A percentile compares a stretch with the other conserved stretches of the same genome.
phyloP scores from a whole-genome alignment of 257 asterid genomes.

The Agastache rugosa region DNA sequence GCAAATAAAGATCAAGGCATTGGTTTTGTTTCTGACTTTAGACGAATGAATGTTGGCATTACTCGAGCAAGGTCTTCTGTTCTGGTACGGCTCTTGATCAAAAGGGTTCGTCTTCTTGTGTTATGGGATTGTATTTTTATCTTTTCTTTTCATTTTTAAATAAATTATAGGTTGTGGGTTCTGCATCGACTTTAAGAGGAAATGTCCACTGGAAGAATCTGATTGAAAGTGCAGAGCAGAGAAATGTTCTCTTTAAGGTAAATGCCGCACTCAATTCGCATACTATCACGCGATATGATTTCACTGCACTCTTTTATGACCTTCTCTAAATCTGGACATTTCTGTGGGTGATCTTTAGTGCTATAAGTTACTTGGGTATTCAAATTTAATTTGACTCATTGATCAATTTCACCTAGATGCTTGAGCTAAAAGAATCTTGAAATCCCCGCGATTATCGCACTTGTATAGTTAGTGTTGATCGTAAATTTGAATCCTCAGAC shows the following conservation, averaged over 20 bases:
- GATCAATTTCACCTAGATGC: conserved; percentile 1
- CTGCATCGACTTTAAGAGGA: conserved; percentile 83
- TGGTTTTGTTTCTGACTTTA: conserved; percentile 88
- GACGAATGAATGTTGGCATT: conserved; percentile 98
- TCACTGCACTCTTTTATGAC: background rate
- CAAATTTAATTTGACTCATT: background rate
- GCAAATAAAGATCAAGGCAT: conserved; percentile 72
- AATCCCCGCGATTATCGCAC: background rate
- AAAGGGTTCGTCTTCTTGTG: background rate
- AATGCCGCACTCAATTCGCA: conserved; percentile 4
- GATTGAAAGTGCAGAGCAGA: conserved; percentile 76
- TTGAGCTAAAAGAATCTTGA: background rate
- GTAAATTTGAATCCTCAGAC: background rate
- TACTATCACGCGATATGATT: background rate
- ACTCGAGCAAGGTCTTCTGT: conserved; percentile 96
- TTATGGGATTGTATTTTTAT: background rate
- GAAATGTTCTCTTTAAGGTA: conserved; percentile 80
- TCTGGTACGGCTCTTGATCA: conserved; percentile 59
- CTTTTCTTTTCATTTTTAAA: background rate
- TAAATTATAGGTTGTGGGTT: conserved; percentile 82
- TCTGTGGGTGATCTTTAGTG: background rate
- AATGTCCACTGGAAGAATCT: conserved; percentile 87
- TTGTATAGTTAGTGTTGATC: background rate
- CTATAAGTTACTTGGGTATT: too few species aligned
- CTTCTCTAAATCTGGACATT: background rate